These are phyloP conservation scores for Cocos nucifera DNA, from an alignment of 176 grass and related monocot genomes.

Conservation along the genomic window DNA sequence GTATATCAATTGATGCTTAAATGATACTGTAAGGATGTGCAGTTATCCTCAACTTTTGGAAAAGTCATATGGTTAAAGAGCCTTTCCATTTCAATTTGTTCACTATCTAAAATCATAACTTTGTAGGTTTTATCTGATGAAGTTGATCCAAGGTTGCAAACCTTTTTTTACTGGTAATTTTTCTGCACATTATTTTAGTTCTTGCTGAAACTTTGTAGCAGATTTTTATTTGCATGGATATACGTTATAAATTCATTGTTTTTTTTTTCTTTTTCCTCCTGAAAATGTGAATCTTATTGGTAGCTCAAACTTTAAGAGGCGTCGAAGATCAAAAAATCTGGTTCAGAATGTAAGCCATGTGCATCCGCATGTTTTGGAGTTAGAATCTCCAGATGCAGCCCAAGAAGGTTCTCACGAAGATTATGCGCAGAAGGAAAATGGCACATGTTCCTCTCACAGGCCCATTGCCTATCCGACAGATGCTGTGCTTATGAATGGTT, in stretches of 20 bases:
- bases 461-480: constrained; percentile 13
- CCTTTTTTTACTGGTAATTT: constrained; percentile 75
- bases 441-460: constrained; percentile 39
- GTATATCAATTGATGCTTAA: no score
- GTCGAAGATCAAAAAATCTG: constrained; percentile 33
- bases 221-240: not conserved
- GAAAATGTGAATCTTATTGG: constrained; percentile 13
- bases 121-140: constrained; percentile 57
- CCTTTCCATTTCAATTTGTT: no score
- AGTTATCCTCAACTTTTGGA: no score
- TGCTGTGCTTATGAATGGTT: constrained; percentile 4
- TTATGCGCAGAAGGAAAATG: constrained; percentile 47
- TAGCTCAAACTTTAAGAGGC: constrained; percentile 71
- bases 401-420: constrained; percentile 42
- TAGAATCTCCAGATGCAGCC: constrained; percentile 61
- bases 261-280: constrained; percentile 15
- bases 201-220: not conserved
- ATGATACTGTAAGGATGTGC: no score
- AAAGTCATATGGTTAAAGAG: no score
- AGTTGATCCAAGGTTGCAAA: constrained; percentile 92
- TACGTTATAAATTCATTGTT: not conserved
- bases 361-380: constrained; percentile 64
- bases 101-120: constrained; percentile 6
- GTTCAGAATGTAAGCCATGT: constrained; percentile 44
- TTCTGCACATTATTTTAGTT: constrained; percentile 16